Base-by-base conservation (phyloP, 2,329 filamentous ascomycete genomes). In the Pleoardoris graminearum region DNA sequence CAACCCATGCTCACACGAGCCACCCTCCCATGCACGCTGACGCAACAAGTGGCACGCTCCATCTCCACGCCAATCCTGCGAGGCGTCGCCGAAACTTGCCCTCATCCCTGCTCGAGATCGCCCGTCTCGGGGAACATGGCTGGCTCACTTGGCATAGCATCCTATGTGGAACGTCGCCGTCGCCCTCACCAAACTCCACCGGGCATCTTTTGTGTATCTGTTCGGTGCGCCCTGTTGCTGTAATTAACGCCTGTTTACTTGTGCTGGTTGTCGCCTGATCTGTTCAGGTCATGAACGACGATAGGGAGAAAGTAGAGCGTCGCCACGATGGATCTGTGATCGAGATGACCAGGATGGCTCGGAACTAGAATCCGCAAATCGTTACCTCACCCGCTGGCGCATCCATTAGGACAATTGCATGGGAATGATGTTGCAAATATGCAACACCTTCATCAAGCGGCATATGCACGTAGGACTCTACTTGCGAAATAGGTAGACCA, bases 21-120 rank as follows among this genome's bases (percentile, higher is more conserved):
- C 70, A 72, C 65, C 61, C 51, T 45, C 49, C 42, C 57, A 67
- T 72, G 70, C 70, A 68, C 51, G 50, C 65, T 73, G 71, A 73
- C 68, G 71, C 68, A 73, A 71, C 57, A 36, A 56, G 64, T 70
- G 65, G 62, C 62, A 66, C 66, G 22, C 48, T 59, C 44, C 57
- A 48, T 51, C 42, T 42, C 61, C 61, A 66, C 65, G 55, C 65
- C 58, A 63, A 57, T 53, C 51, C 51, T 49, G 50, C 48, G 54
- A 57, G 45, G 50, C 59, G 53, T 53, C 51, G 27, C 55, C 51
- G 65, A 69, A 71, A 70, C 68, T 60, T 69, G 69, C 60, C 59
- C 50, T 48, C 48, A 70, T 65, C 67, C 68, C 54, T 63, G 67
- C 53, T 50, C 38, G 41, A 47, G 54, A n/a, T n/a, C n/a, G n/a